These are phyloP conservation scores for Phytophthora sojae DNA, from an alignment of 352 stramenopile genomes.

Conservation along the genomic window DNA sequence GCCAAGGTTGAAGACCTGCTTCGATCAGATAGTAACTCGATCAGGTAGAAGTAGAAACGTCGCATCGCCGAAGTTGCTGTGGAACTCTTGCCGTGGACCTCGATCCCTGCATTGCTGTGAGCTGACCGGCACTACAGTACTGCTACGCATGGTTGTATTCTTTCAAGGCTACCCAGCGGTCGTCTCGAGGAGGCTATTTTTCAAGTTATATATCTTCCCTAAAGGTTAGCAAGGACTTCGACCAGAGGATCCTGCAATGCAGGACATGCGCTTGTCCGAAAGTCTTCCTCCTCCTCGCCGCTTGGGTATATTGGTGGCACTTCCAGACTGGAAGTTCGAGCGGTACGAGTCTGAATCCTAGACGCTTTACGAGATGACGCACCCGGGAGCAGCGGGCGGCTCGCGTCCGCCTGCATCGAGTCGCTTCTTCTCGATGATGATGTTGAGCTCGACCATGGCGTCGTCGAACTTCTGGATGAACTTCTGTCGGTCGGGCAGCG, in stretches of 20 bases:
- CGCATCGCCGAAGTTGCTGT: too few species aligned
- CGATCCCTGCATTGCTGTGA: neutral
- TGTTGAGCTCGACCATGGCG: slow-evolving; percentile 66
- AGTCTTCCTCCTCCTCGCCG: too few species aligned
- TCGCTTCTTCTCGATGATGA: slow-evolving; percentile 67
- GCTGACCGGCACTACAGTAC: too few species aligned
- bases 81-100: neutral
- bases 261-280: too few species aligned
- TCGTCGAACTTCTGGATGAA: slow-evolving; percentile 77
- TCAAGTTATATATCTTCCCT: too few species aligned
- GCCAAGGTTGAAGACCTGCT: slow-evolving; percentile 29
- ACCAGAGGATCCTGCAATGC: too few species aligned
- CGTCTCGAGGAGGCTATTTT: too few species aligned
- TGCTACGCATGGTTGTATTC: too few species aligned
- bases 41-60: neutral
- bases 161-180: too few species aligned
- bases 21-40: slow-evolving; percentile 21
- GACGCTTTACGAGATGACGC: slow-evolving; percentile 40
- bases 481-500: slow-evolving; percentile 59
- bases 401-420: slow-evolving; percentile 28
- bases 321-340: too few species aligned
- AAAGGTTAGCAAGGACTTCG: too few species aligned
- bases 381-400: slow-evolving; percentile 15
- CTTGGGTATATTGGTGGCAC: too few species aligned
- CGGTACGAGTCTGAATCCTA: neutral